Conservation (phyloP, 192 early-diverging fungal species). For the Linnemannia hyalina region DNA sequence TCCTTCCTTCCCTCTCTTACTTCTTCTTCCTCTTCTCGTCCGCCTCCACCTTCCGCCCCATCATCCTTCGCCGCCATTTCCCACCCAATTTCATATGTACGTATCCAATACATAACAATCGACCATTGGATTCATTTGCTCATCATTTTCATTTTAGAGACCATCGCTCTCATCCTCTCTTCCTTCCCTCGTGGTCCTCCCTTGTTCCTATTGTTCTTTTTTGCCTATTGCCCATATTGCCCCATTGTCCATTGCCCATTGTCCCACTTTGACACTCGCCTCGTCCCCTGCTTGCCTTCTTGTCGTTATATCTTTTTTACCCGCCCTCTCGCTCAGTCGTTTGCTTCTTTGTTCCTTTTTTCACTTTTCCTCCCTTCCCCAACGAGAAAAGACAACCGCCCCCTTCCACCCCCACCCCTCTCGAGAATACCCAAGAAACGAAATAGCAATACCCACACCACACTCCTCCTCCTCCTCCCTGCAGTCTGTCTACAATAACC, state of each 20-base stretch:
- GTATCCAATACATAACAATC: background rate
- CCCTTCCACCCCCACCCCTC: conserved; percentile 11
- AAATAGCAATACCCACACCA: background rate
- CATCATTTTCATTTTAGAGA: background rate
- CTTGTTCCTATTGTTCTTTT: background rate
- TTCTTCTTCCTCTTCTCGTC: background rate
- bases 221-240: background rate
- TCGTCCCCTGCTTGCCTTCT: background rate
- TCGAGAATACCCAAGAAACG: conserved; percentile 10
- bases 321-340: background rate
- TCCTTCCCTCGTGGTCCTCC: background rate
- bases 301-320: background rate
- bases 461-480: conserved; percentile 2
- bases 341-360: conserved; percentile 37
- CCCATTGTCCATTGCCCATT: background rate
- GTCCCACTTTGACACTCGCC: too few species aligned
- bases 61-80: background rate
- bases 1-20: background rate
- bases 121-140: background rate
- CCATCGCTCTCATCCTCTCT: background rate
- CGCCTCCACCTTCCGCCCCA: too few species aligned
- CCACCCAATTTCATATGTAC: background rate
- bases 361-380: conserved; percentile 12
- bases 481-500: background rate
- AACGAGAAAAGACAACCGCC: conserved; percentile 43